These are phyloP conservation scores for Magnaporthiopsis rhizophila DNA, from an alignment of 2,329 filamentous ascomycete species.

Conservation along the genomic window DNA sequence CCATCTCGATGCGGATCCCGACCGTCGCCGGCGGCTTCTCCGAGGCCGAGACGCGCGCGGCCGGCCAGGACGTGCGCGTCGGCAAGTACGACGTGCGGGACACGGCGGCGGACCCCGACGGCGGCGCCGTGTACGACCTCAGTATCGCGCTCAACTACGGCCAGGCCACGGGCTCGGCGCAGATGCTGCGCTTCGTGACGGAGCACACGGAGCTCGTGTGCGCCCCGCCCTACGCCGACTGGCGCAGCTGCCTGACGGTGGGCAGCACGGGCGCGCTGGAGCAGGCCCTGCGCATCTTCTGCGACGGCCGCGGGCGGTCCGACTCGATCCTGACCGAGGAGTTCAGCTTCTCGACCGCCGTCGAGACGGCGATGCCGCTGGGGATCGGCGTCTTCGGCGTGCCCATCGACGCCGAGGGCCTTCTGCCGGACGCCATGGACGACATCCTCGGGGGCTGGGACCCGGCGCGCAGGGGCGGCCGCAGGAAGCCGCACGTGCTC, in stretches of 20 bases:
- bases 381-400: conserved; percentile 44
- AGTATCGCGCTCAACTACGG: conserved; percentile 89
- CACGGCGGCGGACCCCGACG: conserved; percentile 12
- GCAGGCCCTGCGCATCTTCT: conserved; percentile 75
- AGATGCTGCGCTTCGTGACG: conserved; percentile 82
- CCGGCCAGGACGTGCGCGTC: conserved; percentile 52
- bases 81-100: conserved; percentile 78
- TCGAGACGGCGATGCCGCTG: conserved; percentile 49
- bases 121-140: conserved; percentile 54
- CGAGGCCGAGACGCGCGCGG: conserved; percentile 53
- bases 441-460: conserved; percentile 44
- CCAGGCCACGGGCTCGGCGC: conserved; percentile 76
- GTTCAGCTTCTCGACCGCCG: conserved; percentile 75
- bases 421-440: conserved; percentile 44
- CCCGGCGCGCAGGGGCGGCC: conserved; percentile 28
- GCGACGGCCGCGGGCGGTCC: conserved; percentile 50
- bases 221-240: conserved; percentile 81
- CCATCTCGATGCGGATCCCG: conserved; percentile 68
- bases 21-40: conserved; percentile 55
- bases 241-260: conserved; percentile 74
- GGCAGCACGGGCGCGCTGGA: conserved; percentile 85
- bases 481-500: conserved; percentile 44
- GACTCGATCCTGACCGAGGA: conserved; percentile 82
- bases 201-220: conserved; percentile 94
- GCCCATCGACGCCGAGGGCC: conserved; percentile 43